These are phyloP conservation scores for Cymbopogon flexuosus DNA, from an alignment of 202 grass and related monocot species.

Conservation along the genomic window DNA sequence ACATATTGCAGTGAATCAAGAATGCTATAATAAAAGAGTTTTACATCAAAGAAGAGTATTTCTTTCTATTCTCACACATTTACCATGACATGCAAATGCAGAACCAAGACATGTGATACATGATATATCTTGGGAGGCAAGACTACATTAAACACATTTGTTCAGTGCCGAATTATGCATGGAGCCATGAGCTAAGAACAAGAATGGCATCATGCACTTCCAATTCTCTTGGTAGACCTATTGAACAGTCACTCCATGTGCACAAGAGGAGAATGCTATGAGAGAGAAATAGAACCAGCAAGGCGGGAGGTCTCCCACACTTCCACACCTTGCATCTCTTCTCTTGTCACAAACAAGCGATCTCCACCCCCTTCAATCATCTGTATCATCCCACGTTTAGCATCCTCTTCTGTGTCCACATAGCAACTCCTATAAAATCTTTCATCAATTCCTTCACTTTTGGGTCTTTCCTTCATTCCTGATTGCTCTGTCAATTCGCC, in stretches of 20 bases:
- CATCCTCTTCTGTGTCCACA: conserved; percentile 67
- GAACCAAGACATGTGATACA: conserved; percentile 14
- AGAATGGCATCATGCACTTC: background rate
- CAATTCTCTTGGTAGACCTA: background rate
- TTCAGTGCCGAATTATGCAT: conserved; percentile 3
- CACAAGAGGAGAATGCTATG: background rate
- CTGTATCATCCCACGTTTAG: conserved; percentile 49
- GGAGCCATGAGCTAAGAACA: conserved; percentile 16
- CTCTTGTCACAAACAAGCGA: conserved; percentile 72
- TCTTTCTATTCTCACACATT: background rate
- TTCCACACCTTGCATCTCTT: conserved; percentile 53
- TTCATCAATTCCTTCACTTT: conserved; percentile 23
- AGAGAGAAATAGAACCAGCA: conserved; percentile 41
- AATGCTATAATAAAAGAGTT: background rate
- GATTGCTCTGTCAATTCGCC: conserved; percentile 13
- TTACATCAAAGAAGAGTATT: background rate
- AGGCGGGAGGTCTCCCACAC: conserved; percentile 72
- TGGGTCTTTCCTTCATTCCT: conserved; percentile 7
- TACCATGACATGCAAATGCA: conserved; percentile 28
- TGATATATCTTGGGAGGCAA: background rate
- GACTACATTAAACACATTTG: conserved; percentile 4
- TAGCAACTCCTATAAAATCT: conserved; percentile 48
- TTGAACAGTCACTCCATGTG: background rate
- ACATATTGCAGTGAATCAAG: background rate
- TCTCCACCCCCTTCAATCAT: conserved; percentile 70